Base-by-base conservation (phyloP, 2,329 filamentous ascomycete genomes). In the Pseudocercospora musae region DNA sequence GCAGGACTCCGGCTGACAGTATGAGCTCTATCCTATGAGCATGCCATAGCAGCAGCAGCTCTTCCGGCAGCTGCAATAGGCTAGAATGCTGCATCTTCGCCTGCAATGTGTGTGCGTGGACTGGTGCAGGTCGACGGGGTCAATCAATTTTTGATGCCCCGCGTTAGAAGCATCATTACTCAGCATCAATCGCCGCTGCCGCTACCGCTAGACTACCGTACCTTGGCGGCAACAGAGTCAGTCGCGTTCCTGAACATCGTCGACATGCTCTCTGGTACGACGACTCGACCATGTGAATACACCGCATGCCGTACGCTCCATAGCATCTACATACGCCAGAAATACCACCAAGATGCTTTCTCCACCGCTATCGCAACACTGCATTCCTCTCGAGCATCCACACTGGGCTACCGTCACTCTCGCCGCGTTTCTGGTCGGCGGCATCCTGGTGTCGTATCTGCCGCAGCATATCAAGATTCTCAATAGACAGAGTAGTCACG, bases 381-480 rank as follows among this genome's bases (percentile, higher is more conserved):
- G 73, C 68, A 50, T 58, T 7, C 57, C 59, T n/a, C 71, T 75
- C 54, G 60, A 61, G 10, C 61, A 70, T 55, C 73, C 73, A n/a
- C 60, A 67, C 63, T 66, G 68, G 31, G 66, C 67, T 46, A 64
- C 71, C n/a, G 66, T 68, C 50, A 55, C 55, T 11, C 70, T 75
- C 27, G 72, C 73, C 52, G 63, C 65, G 65, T 77, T 96, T 71
- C 91, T 98, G 69, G 82, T 98, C 65, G 75, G 96, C 70, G 94
- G 94, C 61, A 93, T 98, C 71, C 82, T 97, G 65, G 80, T 96
- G 62, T 98, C 94, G 33, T 99, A 99, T 79, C 84, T 98, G 2
- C 95, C 95, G 0, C 95, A 99, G 75, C 94, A 98, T 78, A 85
- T 89, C 76, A 92, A 95, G 72, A 98, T 99, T 78, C 91, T 96